These are phyloP conservation scores for Daldinia sp. DNA, from an alignment of 2,329 filamentous ascomycete species.

Conservation along the genomic window DNA sequence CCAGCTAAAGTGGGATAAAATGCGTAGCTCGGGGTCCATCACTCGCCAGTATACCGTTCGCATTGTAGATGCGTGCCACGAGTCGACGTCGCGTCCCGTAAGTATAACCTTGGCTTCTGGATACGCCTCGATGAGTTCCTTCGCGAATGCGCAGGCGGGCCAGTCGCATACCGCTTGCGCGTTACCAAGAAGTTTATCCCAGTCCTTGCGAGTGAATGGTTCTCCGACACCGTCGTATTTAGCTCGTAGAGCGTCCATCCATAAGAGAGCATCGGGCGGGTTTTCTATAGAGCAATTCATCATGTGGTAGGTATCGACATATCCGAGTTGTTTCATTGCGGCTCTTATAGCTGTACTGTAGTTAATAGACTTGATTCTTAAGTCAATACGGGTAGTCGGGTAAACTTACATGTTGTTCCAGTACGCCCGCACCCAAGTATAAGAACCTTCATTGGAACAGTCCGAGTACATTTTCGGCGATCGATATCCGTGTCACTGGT, in stretches of 20 bases:
- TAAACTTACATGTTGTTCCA: conserved; percentile 74
- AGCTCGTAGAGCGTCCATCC: conserved; percentile 75
- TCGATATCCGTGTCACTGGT: conserved; percentile 77
- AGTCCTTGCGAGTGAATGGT: conserved; percentile 73
- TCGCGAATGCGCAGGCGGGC: conserved; percentile 75
- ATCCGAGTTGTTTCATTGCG: conserved; percentile 75
- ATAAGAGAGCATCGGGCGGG: conserved; percentile 74
- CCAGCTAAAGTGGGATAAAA: conserved; percentile 70
- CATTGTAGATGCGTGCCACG: conserved; percentile 72
- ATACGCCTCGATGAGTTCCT: conserved; percentile 78
- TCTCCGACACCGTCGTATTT: conserved; percentile 68
- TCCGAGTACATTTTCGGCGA: conserved; percentile 71
- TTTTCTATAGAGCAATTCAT: conserved; percentile 77
- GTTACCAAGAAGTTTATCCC: conserved; percentile 75
- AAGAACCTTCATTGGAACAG: conserved; percentile 78
- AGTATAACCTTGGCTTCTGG: conserved; percentile 79
- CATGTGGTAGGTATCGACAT: conserved; percentile 79
- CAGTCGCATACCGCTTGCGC: conserved; percentile 77
- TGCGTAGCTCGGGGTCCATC: conserved; percentile 71
- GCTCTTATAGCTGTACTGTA: conserved; percentile 73
- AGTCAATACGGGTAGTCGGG: not conserved
- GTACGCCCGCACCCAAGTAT: conserved; percentile 77
- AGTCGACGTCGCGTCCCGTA: conserved; percentile 74
- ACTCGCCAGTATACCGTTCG: conserved; percentile 77
- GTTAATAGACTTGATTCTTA: not conserved